Evolutionary conservation across 345 rosid genomes (phyloP), one percentile per base, ranked within the genome.

Genomic region (Viola odorata): DNA sequence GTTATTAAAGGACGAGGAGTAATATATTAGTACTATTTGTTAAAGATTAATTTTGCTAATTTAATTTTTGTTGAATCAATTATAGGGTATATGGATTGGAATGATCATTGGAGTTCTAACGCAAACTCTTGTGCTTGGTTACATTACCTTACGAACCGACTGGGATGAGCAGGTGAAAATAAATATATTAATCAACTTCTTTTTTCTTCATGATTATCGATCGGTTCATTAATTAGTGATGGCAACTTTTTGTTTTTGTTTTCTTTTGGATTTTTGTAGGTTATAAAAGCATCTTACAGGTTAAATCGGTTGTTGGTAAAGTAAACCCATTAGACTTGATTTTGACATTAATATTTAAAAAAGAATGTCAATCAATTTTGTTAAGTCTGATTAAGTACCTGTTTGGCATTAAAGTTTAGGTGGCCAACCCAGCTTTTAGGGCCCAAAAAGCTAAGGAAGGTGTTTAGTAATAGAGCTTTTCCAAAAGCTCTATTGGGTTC

Each of bases 81-180:
- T 8, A 49, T 44, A 69, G 63, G 75, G 74, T 5, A 17, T 66
- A 37, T 66, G 68, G 71, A 51, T 66, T 15, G 78, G 75, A 49
- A 40, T 75, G 68, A 4, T 62, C 2, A 7, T 15, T 38, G 72
- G 72, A 36, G 58, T 75, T 3, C n/a, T 58, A 0, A 45, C 42
- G 54, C 75, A 69, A 59, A 37, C 58, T 6, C 37, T 66, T 60
- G 57, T 48, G 3, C 75, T 73, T 37, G 37, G 56, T 13, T 63
- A 68, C 51, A 3, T 73, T 41, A 59, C 57, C 14, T 54, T 49
- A 53, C 53, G 56, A 13, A 69, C 68, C 7, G 57, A 73, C n/a
- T 77, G 77, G 77, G 42, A 77, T 53, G 77, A 77, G 0, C 72
- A 77, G 77, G 75, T 73, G 5, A 36, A 0, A 10, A 11, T 5